A percentile compares a stretch with the other conserved stretches of the same genome.
These are phyloP conservation scores for Symbiodinium pilosum DNA, from an alignment of 73 alveolate species.

Conservation along the genomic window DNA sequence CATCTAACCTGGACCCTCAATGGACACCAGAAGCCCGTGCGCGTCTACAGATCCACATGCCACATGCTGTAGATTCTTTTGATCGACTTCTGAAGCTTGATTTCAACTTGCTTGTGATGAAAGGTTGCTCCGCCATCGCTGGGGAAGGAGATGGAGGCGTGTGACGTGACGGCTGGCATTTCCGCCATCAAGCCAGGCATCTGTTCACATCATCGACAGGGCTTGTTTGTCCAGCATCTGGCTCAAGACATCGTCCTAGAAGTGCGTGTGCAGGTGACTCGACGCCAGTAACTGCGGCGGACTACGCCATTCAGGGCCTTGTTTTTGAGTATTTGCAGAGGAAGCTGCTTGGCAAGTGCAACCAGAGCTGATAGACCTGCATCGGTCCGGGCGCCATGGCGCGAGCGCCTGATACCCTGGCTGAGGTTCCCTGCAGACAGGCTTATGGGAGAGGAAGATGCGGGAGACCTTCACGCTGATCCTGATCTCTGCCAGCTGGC, in stretches of 20 bases:
- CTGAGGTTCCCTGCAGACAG: constrained; percentile 55
- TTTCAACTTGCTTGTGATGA: no score
- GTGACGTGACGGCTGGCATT: constrained; percentile 60
- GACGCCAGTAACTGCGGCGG: constrained; percentile 86
- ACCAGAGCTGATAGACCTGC: neutral
- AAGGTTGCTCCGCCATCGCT: constrained; percentile 45
- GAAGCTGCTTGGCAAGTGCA: neutral
- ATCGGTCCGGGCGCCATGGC: neutral
- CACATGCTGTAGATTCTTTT: no score
- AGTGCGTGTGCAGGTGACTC: constrained; percentile 33
- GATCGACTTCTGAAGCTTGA: no score
- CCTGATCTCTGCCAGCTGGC: constrained; percentile 55
- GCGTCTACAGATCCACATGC: no score
- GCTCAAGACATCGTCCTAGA: neutral
- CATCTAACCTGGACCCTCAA: no score
- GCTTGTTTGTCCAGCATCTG: neutral
- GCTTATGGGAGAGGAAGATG: constrained; percentile 83
- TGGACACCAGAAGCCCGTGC: no score
- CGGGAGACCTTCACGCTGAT: constrained; percentile 45
- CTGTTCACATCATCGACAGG: neutral
- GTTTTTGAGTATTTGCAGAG: constrained; percentile 5
- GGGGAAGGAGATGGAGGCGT: constrained; percentile 80
- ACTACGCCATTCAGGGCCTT: constrained; percentile 69
- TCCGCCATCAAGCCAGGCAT: constrained; percentile 53
- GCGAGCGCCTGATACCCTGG: neutral